Evolutionary conservation across 352 stramenopile species (phyloP).

Genomic region (Blastocystis sp.): DNA sequence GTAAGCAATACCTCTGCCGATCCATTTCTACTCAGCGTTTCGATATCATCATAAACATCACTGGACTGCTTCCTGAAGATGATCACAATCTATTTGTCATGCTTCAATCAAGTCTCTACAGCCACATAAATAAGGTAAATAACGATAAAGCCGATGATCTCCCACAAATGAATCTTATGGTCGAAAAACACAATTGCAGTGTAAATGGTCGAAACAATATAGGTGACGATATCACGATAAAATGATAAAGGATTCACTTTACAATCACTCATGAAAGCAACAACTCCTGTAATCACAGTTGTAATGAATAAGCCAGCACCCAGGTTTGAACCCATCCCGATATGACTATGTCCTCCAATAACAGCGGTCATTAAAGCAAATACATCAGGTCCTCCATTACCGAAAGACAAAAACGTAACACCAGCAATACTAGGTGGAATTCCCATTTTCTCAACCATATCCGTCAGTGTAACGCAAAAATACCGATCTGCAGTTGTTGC

Average conservation of each 20-base stretch:
- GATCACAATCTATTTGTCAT: conserved; percentile 25
- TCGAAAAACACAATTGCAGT: conserved; percentile 62
- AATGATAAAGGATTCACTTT: conserved; percentile 62
- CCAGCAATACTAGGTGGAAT: conserved; percentile 66
- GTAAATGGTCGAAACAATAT: conserved; percentile 57
- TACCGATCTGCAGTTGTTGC: conserved; percentile 90
- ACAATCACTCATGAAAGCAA: conserved; percentile 71
- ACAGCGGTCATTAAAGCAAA: conserved; percentile 79
- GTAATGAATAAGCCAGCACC: conserved; percentile 88
- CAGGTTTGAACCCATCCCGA: conserved; percentile 65
- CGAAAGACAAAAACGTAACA: conserved; percentile 90
- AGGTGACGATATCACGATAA: conserved; percentile 65
- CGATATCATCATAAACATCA: conserved; percentile 46
- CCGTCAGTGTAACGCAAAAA: conserved; percentile 88
- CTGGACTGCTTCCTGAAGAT: conserved; percentile 54
- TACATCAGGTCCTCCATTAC: conserved; percentile 91
- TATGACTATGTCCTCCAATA: conserved; percentile 8
- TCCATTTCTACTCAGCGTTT: neutral
- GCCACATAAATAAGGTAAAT: conserved; percentile 72
- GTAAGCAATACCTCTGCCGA: conserved; percentile 18
- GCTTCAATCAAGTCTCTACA: neutral
- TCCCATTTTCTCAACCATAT: conserved; percentile 81
- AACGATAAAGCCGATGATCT: conserved; percentile 66
- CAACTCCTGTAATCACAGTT: conserved; percentile 79
- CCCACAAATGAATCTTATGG: conserved; percentile 60